These are phyloP conservation scores for Ophiostoma angusticollis DNA, from an alignment of 2,329 filamentous ascomycete genomes.

Conservation along the genomic window DNA sequence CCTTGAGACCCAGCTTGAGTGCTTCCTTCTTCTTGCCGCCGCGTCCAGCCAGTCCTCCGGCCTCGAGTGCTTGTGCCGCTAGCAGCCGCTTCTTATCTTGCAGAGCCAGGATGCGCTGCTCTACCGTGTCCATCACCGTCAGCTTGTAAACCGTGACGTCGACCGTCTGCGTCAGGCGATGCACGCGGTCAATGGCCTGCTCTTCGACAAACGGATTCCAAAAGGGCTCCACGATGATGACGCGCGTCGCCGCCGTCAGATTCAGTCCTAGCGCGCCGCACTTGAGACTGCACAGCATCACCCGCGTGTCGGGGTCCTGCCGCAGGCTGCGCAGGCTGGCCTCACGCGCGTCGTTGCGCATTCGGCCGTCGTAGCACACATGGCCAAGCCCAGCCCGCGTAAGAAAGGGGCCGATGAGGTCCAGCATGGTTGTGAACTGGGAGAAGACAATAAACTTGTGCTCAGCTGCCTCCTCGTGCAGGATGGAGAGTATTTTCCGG, in stretches of 20 bases:
- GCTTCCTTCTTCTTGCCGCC: conserved; percentile 30
- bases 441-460: conserved; percentile 99
- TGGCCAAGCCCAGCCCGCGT: conserved; percentile 60
- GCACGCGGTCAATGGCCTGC: conserved; percentile 95
- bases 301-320: conserved; percentile 59
- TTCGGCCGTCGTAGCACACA: conserved; percentile 85
- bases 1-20: conserved; percentile 79
- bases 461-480: conserved; percentile 61
- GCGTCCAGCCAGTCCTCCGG: conserved; percentile 42
- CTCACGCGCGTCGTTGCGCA: conserved; percentile 88
- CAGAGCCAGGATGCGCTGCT: conserved; percentile 86
- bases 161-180: conserved; percentile 91
- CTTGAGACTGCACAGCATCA: conserved; percentile 85
- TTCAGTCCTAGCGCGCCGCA: conserved; percentile 90
- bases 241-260: conserved; percentile 81
- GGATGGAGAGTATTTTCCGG: conserved; percentile 66
- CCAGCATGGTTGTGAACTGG: conserved; percentile 96
- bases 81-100: conserved; percentile 89
- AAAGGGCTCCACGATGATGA: conserved; percentile 93
- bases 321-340: conserved; percentile 68
- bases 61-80: conserved; percentile 84
- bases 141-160: conserved; percentile 94
- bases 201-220: conserved; percentile 99
- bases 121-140: conserved; percentile 74
- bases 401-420: conserved; percentile 88